Conservation (phyloP, 2,329 filamentous ascomycete genomes). For the Monosporascus sp. region DNA sequence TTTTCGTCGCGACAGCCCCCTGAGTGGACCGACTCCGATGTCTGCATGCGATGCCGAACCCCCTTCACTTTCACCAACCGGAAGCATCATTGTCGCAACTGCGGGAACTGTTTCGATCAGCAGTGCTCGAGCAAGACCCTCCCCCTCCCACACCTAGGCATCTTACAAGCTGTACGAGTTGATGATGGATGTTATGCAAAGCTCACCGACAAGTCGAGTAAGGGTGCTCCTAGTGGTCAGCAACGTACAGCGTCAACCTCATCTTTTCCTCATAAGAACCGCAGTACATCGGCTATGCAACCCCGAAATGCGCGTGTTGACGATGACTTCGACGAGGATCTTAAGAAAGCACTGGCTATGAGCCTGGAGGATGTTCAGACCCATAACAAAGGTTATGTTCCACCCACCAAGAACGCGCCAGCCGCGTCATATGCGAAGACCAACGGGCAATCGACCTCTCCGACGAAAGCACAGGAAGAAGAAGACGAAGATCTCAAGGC, state of each 20-base stretch:
- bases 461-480: constrained; percentile 60
- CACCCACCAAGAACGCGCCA: constrained; percentile 43
- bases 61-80: constrained; percentile 96
- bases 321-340: constrained; percentile 87
- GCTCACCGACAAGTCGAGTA: constrained; percentile 69
- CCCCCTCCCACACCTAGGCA: constrained; percentile 87
- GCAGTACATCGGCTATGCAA: constrained; percentile 69
- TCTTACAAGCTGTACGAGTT: constrained; percentile 84
- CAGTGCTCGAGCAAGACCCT: constrained; percentile 88
- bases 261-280: constrained; percentile 54
- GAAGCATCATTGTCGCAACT: constrained; percentile 97
- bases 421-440: constrained; percentile 24
- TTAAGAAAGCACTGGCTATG: constrained; percentile 93
- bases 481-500: constrained; percentile 92
- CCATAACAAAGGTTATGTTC: constrained; percentile 67
- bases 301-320: constrained; percentile 84
- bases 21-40: constrained; percentile 96
- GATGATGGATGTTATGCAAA: constrained; percentile 95
- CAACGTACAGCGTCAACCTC: constrained; percentile 43
- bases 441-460: constrained; percentile 29
- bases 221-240: constrained; percentile 27
- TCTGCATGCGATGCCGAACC: constrained; percentile 96
- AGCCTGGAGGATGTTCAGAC: constrained; percentile 88
- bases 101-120: constrained; percentile 94
- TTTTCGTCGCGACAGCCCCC: constrained; percentile 60